Conservation (phyloP, 177 flowering plant species). For the Vitis hybrid region DNA sequence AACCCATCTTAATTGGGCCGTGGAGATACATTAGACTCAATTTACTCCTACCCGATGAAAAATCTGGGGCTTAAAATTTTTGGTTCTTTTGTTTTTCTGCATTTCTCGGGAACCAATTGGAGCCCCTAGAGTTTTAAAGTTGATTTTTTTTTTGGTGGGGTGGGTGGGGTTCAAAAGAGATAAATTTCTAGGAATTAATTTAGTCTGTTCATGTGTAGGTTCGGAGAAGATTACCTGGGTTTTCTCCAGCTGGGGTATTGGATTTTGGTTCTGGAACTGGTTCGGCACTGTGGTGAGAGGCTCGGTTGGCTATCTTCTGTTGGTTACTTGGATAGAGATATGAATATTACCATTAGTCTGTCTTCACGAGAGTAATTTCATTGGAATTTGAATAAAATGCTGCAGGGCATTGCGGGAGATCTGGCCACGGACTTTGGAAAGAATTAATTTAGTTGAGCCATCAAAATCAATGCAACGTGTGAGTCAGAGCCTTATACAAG, state of each 20-base stretch:
- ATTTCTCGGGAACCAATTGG: too few species aligned
- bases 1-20: too few species aligned
- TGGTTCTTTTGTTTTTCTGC: too few species aligned
- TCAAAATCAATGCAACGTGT: slow-evolving; percentile 96
- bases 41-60: too few species aligned
- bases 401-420: slow-evolving; percentile 86
- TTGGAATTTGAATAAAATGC: slow-evolving; percentile 5
- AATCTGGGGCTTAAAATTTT: too few species aligned
- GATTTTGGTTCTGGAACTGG: slow-evolving; percentile 99
- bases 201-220: slow-evolving; percentile 42
- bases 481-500: slow-evolving; percentile 69
- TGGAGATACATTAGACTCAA: too few species aligned
- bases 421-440: slow-evolving; percentile 83
- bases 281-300: slow-evolving; percentile 83
- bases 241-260: slow-evolving; percentile 74
- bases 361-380: neutral
- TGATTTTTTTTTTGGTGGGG: neutral
- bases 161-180: neutral
- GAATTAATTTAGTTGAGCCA: slow-evolving; percentile 84
- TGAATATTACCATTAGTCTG: neutral
- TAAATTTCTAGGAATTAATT: neutral
- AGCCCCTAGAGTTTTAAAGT: too few species aligned
- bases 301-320: slow-evolving; percentile 5
- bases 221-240: slow-evolving; percentile 75
- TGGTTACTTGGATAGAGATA: slow-evolving; percentile 2